Evolutionary conservation across 805 yeast species (phyloP), one percentile per base, ranked within the genome.

Genomic region (Sugiyamaella smithiae): DNA sequence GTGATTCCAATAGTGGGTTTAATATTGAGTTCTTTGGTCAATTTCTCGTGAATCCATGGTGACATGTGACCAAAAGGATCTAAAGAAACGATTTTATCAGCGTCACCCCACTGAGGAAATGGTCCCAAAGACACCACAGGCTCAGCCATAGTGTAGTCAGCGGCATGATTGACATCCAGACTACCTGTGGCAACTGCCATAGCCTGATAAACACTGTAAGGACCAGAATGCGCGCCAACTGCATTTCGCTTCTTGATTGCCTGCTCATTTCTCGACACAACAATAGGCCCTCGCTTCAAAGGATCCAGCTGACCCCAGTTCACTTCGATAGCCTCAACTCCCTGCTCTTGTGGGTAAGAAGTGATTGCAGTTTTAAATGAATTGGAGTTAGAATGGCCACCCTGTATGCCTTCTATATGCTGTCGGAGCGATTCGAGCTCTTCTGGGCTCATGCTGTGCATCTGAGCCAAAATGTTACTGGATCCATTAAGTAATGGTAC

Each of bases 1-100:
- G 86, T 81, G 50, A 81, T 75, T 7, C 85, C 81, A 58, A 81
- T 81, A 4, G 85, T 77, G 51, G 86, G 86, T 60, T 75, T 76
- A 47, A 81, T 70, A 47, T 74, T 70, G 57, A 76, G 76, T 29
- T 65, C 55, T 28, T 65, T 67, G 22, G 76, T 64, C 24, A 71
- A 52, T 16, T 75, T 77, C 37, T 65, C 65, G 59, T 69, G 81
- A 40, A 78, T 52, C 78, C 81, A 78, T 9, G 85, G 85, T 9
- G 83, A 78, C 51, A 80, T 63, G 56, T 81, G 86, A 23, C 86
- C 86, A 58, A 77, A 77, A 19, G 85, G 84, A 62, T 81, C 86
- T 73, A 81, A 65, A 1, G 85, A 73, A 20, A 80, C 84, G 53
- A 81, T 81, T 62, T 81, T 81, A 52, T 74, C 75, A 14, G 64